phyloP scores from a whole-genome alignment of 2,329 filamentous ascomycete genomes.

The Aspergillus awamori region DNA sequence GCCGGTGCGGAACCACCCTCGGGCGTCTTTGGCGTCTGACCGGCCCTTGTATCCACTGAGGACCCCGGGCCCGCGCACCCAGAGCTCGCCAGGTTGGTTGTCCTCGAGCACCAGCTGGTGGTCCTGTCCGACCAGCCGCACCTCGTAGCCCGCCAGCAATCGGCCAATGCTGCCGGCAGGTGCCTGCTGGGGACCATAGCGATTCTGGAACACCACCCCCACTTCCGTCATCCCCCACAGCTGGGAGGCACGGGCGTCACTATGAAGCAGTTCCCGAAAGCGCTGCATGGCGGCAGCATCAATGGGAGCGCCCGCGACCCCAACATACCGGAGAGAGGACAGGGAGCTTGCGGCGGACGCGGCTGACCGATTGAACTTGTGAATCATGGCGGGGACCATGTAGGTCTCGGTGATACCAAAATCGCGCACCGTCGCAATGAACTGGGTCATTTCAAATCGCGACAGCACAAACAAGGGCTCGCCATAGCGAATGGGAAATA shows the following conservation, averaged over 20 bases:
- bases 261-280: slow-evolving; percentile 46
- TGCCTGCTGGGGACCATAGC: slow-evolving; percentile 42
- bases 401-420: slow-evolving; percentile 54
- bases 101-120: slow-evolving; percentile 35
- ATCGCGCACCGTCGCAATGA: slow-evolving; percentile 43
- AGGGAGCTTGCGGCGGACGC: slow-evolving; percentile 36
- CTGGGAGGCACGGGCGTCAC: slow-evolving; percentile 48
- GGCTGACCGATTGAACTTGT: slow-evolving; percentile 37
- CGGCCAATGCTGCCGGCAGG: slow-evolving; percentile 53
- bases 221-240: slow-evolving; percentile 61
- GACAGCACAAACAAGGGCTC: slow-evolving; percentile 52
- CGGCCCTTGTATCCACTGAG: slow-evolving; percentile 44
- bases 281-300: slow-evolving; percentile 44
- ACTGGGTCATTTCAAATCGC: slow-evolving; percentile 48
- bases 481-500: slow-evolving; percentile 52
- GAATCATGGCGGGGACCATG: slow-evolving; percentile 52
- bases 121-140: slow-evolving; percentile 40
- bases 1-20: slow-evolving; percentile 50
- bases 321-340: slow-evolving; percentile 47
- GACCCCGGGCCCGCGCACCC: slow-evolving; percentile 42
- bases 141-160: slow-evolving; percentile 45
- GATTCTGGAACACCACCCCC: slow-evolving; percentile 49
- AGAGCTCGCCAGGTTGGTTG: slow-evolving; percentile 44
- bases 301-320: slow-evolving; percentile 55
- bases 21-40: slow-evolving; percentile 36